Evolutionary conservation across 2,329 filamentous ascomycete genomes (phyloP), one percentile per base, ranked within the genome.

Genomic region (Xylaria sp.): DNA sequence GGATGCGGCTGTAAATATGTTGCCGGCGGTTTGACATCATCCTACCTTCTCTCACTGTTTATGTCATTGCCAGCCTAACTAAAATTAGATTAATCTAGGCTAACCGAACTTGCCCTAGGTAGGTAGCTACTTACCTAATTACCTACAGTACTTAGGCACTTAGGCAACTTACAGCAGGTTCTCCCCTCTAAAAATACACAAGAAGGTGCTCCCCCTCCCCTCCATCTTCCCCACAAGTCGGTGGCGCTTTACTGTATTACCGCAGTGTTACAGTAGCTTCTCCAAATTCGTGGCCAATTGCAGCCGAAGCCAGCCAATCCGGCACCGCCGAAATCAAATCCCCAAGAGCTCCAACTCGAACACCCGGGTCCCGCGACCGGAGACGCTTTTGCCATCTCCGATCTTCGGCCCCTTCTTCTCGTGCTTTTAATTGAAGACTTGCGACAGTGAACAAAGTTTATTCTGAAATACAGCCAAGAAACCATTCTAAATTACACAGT

Each of bases 351-450:
- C 52, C 5, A 28, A 32, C 58, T 39, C 56, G 44, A 64, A 68
- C 20, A 41, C 50, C 41, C 63, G 54, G 58, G 65, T 69, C 75
- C 75, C 75, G 75, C 74, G 74, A 76, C 74, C 74, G 75, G 74
- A 76, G 74, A 56, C 54, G 59, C 69, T 68, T 73, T 70, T 69
- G 71, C 69, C 54, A 63, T 66, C 66, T 77, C 75, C 75, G 75
- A 77, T 77, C 1, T 70, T 77, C 75, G 75, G 75, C 74, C 65
- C 62, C 55, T 10, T 58, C 20, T 34, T 46, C 54, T 54, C 64
- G 48, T 66, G 64, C 41, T 46, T 46, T n/a, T 46, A 46, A 46
- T 12, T 63, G 15, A n/a, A 66, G 28, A 52, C 50, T 44, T 28
- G 15, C 62, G 37, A 34, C 52, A 39, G 55, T 48, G 39, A 66